Conservation (phyloP, 2,329 filamentous ascomycete genomes). For the Diaporthe aspalathi region DNA sequence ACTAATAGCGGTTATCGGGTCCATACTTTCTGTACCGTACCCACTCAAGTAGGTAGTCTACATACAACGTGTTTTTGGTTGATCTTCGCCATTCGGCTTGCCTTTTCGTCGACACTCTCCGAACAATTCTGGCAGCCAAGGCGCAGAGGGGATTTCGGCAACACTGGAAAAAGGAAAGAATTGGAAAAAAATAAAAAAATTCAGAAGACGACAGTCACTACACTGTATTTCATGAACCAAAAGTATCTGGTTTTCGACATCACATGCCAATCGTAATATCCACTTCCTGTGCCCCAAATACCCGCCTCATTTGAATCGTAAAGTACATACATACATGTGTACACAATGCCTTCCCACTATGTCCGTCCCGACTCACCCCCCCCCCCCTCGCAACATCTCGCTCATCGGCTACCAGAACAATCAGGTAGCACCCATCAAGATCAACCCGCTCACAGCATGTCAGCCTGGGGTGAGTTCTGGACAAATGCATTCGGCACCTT, state of each 20-base stretch:
- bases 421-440: neutral
- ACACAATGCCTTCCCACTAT: slow-evolving; percentile 16
- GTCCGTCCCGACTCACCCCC: neutral
- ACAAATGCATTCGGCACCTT: slow-evolving; percentile 53
- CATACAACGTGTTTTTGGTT: no score
- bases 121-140: neutral
- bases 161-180: no score
- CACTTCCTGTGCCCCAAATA: slow-evolving; percentile 3
- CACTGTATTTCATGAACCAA: slow-evolving; percentile 40
- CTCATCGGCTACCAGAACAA: neutral
- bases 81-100: neutral
- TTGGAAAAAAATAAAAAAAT: no score
- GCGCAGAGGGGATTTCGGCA: neutral
- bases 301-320: slow-evolving; percentile 1
- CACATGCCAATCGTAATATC: slow-evolving; percentile 30
- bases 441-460: slow-evolving; percentile 47
- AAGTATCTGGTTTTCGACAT: slow-evolving; percentile 37
- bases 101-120: neutral
- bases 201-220: slow-evolving; percentile 44
- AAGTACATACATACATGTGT: slow-evolving; percentile 23
- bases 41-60: no score
- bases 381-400: neutral
- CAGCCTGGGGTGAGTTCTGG: slow-evolving; percentile 48
- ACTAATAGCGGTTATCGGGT: neutral
- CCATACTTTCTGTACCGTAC: no score